phyloP scores from a whole-genome alignment of 345 rosid species.

The Psidium friedrichsthalianum region DNA sequence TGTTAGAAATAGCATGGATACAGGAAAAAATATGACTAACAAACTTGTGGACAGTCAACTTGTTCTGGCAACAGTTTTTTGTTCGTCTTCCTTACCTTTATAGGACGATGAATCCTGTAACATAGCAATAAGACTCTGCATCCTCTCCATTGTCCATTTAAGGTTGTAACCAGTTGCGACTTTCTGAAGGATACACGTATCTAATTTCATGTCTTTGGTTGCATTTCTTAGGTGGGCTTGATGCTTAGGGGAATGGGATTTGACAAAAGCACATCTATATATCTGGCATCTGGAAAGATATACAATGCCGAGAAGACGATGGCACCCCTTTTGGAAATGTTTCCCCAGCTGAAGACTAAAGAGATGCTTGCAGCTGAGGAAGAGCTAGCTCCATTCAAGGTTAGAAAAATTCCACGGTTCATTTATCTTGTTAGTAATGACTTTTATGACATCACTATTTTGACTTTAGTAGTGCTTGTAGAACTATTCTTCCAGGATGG shows the following conservation, averaged over 20 bases:
- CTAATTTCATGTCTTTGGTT: constrained; percentile 3
- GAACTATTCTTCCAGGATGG: constrained; percentile 99
- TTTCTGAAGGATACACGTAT: not conserved
- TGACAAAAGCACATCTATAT: constrained; percentile 69
- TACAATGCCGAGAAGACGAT: constrained; percentile 81
- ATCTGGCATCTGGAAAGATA: constrained; percentile 91
- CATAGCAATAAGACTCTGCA: not conserved
- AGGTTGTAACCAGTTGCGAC: not conserved
- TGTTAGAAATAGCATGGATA: not conserved
- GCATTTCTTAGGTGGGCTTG: constrained; percentile 65
- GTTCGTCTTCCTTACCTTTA: not conserved
- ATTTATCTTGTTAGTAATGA: not conserved
- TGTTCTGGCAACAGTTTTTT: not conserved
- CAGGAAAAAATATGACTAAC: not conserved
- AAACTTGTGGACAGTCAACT: not conserved
- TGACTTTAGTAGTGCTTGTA: constrained; percentile 23
- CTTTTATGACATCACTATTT: constrained; percentile 1
- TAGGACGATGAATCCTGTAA: not conserved
- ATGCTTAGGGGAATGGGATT: constrained; percentile 99
- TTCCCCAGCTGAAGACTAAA: constrained; percentile 85
- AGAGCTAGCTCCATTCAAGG: constrained; percentile 87
- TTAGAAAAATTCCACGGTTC: constrained; percentile 5
- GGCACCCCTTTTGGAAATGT: constrained; percentile 94
- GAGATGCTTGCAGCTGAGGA: constrained; percentile 77
- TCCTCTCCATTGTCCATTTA: not conserved